Percentiles rank a stretch among this genome's conserved stretches.
Conservation (phyloP, 805 yeast species). For the Candida ulmi region DNA sequence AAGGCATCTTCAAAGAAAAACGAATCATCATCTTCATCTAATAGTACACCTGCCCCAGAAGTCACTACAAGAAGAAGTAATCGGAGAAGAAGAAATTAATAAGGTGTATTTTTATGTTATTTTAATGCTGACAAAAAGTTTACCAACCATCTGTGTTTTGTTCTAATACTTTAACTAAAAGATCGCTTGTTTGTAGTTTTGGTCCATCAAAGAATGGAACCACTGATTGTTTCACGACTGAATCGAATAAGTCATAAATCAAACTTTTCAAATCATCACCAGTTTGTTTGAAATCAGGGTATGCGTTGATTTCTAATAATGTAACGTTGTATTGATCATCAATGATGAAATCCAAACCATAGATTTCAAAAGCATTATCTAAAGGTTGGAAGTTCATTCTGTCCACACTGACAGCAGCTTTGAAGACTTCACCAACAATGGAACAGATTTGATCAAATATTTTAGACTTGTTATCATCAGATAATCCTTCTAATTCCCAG, state of each 20-base stretch:
- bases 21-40: slow-evolving; percentile 14
- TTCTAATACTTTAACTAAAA: slow-evolving; percentile 36
- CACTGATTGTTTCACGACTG: slow-evolving; percentile 43
- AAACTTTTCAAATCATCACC: slow-evolving; percentile 67
- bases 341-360: slow-evolving; percentile 84
- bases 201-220: slow-evolving; percentile 37
- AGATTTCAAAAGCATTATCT: slow-evolving; percentile 76
- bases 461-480: slow-evolving; percentile 27
- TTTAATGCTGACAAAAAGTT: too few relatives aligned
- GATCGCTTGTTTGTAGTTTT: slow-evolving; percentile 8
- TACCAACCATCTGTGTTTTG: slow-evolving; percentile 31
- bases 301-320: slow-evolving; percentile 83
- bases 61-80: slow-evolving; percentile 12
- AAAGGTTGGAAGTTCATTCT: slow-evolving; percentile 82
- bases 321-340: slow-evolving; percentile 48
- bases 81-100: slow-evolving; percentile 12
- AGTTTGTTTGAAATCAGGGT: slow-evolving; percentile 96
- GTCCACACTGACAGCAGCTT: slow-evolving; percentile 78
- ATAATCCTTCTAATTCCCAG: slow-evolving; percentile 43
- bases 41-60: slow-evolving; percentile 9
- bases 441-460: slow-evolving; percentile 53
- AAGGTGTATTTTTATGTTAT: too few relatives aligned
- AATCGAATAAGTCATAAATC: slow-evolving; percentile 62
- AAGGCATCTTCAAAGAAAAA: slow-evolving; percentile 7
- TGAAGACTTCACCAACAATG: slow-evolving; percentile 64